Evolutionary conservation across 306 rosid genomes (phyloP).

Genomic region (Prunus dulcis): DNA sequence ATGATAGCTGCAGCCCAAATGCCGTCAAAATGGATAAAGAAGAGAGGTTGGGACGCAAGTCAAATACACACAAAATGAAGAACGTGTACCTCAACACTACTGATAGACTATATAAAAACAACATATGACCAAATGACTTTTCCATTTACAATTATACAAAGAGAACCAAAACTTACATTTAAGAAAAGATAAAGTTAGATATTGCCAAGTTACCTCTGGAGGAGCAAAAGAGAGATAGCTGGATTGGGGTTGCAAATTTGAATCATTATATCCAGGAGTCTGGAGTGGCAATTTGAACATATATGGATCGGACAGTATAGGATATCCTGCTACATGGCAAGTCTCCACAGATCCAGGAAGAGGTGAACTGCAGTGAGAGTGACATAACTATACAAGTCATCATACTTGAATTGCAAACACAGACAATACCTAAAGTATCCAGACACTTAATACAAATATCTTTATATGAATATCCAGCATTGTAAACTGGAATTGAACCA

Average conservation of each 20-base stretch:
- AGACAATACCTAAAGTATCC: slow-evolving; percentile 4
- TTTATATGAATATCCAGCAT: neutral
- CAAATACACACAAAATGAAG: neutral
- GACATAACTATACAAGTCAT: neutral
- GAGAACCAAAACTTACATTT: neutral
- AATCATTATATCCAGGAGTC: slow-evolving; percentile 60
- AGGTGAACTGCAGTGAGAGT: slow-evolving; percentile 56
- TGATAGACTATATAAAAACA: no score
- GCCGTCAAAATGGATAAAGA: slow-evolving; percentile 20
- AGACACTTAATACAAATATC: slow-evolving; percentile 8
- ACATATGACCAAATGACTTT: neutral
- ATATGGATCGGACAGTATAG: slow-evolving; percentile 54
- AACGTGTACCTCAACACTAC: neutral
- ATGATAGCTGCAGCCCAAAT: slow-evolving; percentile 62
- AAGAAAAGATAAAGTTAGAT: slow-evolving; percentile 11
- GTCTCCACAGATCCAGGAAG: slow-evolving; percentile 51
- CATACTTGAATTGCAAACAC: neutral
- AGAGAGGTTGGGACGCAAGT: neutral
- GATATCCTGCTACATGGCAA: slow-evolving; percentile 72
- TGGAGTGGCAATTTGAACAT: slow-evolving; percentile 44
- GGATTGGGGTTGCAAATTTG: slow-evolving; percentile 45
- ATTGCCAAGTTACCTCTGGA: slow-evolving; percentile 68
- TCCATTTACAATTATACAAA: neutral
- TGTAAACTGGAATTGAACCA: slow-evolving; percentile 7
- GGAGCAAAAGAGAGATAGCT: slow-evolving; percentile 90